A percentile compares a stretch with the other conserved stretches of the same genome.
Evolutionary conservation across 2,329 filamentous ascomycete genomes (phyloP).

Genomic region (Zarea fungicola): DNA sequence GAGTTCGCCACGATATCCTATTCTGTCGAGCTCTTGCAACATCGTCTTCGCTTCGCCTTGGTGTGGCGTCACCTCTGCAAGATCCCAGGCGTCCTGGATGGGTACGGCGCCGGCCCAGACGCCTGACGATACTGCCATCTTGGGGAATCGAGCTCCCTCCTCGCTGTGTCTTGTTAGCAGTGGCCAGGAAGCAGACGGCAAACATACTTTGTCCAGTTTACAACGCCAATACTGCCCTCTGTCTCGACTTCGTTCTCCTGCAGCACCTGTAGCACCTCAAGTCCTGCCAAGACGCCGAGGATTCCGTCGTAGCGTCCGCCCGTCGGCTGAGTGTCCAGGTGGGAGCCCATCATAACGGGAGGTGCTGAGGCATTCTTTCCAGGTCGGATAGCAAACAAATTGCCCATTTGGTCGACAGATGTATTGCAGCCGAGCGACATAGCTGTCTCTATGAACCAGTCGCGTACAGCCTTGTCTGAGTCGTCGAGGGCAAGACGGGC

Average conservation of each 20-base stretch:
- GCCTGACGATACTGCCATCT: conserved; percentile 67
- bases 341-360: conserved; percentile 62
- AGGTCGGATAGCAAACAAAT: conserved; percentile 67
- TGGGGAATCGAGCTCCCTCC: conserved; percentile 75
- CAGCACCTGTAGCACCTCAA: conserved; percentile 68
- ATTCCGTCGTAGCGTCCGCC: conserved; percentile 76
- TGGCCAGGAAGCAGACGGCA: neutral
- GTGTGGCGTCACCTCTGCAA: conserved; percentile 48
- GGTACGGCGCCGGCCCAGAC: conserved; percentile 71
- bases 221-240: conserved; percentile 63
- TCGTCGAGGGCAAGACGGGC: conserved; percentile 69
- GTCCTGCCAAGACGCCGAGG: conserved; percentile 64
- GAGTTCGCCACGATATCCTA: conserved; percentile 49
- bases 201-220: conserved; percentile 69
- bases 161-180: conserved; percentile 44
- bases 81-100: conserved; percentile 53
- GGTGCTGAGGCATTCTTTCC: conserved; percentile 47
- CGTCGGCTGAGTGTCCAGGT: conserved; percentile 59
- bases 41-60: conserved; percentile 25
- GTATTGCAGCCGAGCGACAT: conserved; percentile 60
- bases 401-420: conserved; percentile 72
- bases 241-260: conserved; percentile 61
- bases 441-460: conserved; percentile 70
- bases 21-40: conserved; percentile 56
- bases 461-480: conserved; percentile 64